Conservation (phyloP, 495 filamentous ascomycete genomes). For the Penicillium bialowiezense region DNA sequence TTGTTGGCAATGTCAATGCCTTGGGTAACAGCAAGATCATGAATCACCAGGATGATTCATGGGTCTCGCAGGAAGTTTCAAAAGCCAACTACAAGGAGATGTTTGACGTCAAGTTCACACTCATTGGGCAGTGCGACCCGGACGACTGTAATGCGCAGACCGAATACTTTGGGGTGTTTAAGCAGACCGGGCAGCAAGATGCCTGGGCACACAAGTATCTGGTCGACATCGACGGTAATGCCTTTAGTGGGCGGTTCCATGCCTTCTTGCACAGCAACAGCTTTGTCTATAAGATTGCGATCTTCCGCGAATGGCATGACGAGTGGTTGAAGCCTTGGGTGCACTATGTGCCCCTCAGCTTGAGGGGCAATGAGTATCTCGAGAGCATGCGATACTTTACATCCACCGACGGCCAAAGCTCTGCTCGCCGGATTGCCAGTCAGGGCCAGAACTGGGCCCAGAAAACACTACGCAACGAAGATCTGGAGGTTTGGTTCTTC, state of each 20-base stretch:
- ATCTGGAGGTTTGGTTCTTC: slow-evolving; percentile 91
- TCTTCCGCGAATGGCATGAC: slow-evolving; percentile 94
- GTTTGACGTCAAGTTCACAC: slow-evolving; percentile 82
- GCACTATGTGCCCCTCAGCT: slow-evolving; percentile 81
- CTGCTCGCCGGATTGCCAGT: slow-evolving; percentile 66
- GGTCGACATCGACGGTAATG: slow-evolving; percentile 93
- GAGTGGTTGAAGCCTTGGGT: slow-evolving; percentile 96
- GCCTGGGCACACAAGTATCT: slow-evolving; percentile 83
- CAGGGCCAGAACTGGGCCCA: slow-evolving; percentile 71
- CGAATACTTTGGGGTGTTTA: slow-evolving; percentile 72
- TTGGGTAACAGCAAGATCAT: slow-evolving; percentile 61
- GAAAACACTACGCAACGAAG: slow-evolving; percentile 68
- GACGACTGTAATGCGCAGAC: slow-evolving; percentile 80
- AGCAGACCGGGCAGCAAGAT: slow-evolving; percentile 66
- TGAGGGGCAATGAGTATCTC: slow-evolving; percentile 79
- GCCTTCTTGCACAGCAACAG: slow-evolving; percentile 81
- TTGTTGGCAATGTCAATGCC: slow-evolving; percentile 72
- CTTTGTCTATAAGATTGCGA: slow-evolving; percentile 82
- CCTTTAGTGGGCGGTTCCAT: slow-evolving; percentile 91
- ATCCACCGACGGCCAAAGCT: slow-evolving; percentile 50
- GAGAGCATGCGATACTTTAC: slow-evolving; percentile 76
- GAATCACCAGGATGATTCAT: slow-evolving; percentile 42
- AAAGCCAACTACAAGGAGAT: slow-evolving; percentile 60
- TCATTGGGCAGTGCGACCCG: slow-evolving; percentile 86
- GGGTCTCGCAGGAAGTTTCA: slow-evolving; percentile 61